Percentiles rank a stretch among this genome's conserved stretches.
Evolutionary conservation across 73 alveolate species (phyloP).

Genomic region (Durusdinium trenchii): DNA sequence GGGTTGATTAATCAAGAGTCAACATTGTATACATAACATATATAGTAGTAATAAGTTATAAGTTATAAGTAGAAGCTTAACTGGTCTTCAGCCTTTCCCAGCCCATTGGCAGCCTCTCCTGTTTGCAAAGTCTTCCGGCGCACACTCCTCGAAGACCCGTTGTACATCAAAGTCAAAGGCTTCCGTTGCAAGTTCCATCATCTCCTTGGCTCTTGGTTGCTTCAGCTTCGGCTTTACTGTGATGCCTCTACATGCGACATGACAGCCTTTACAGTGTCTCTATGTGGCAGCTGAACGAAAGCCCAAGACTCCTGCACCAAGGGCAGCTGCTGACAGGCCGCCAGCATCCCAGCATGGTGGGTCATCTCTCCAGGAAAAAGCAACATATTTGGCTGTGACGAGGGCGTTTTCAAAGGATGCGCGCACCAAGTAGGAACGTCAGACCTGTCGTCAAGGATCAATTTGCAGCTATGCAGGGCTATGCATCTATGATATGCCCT

Average conservation of each 20-base stretch:
- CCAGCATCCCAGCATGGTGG: conserved; percentile 89
- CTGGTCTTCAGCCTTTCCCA: neutral
- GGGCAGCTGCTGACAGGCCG: conserved; percentile 50
- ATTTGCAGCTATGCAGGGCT: too few relatives aligned
- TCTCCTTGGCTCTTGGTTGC: neutral
- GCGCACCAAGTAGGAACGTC: conserved; percentile 78
- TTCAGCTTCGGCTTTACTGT: neutral
- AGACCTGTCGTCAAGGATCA: neutral
- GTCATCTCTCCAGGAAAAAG: conserved; percentile 85
- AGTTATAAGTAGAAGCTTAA: too few relatives aligned
- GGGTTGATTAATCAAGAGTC: too few relatives aligned
- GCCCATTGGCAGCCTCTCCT: neutral
- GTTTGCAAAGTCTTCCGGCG: conserved; percentile 24
- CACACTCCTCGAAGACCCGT: conserved; percentile 78
- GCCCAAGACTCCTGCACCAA: conserved; percentile 54
- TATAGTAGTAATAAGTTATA: too few relatives aligned
- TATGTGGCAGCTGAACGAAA: neutral
- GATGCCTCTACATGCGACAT: neutral
- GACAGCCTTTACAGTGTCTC: neutral
- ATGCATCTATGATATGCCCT: too few relatives aligned
- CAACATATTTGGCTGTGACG: conserved; percentile 68
- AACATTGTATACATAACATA: too few relatives aligned
- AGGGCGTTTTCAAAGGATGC: conserved; percentile 43
- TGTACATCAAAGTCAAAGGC: conserved; percentile 87
- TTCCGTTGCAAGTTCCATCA: conserved; percentile 85